A percentile compares a stretch with the other conserved stretches of the same genome.
Evolutionary conservation across 73 alveolate genomes (phyloP).

Genomic region (Diophrys sp.): DNA sequence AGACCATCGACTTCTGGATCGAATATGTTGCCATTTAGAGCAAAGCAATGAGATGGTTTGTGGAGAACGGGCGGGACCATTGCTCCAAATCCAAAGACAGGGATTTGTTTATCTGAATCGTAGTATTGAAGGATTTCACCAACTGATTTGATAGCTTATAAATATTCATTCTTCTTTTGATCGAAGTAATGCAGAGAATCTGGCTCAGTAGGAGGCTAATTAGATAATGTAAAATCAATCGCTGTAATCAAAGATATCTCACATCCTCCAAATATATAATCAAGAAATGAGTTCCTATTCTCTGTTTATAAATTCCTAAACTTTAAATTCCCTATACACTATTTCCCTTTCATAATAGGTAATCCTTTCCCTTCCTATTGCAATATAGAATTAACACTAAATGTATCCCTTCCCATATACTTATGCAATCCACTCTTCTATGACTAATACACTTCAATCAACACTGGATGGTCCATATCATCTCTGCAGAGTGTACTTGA

Average conservation of each 20-base stretch:
- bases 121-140: constrained; percentile 73
- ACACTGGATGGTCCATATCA: constrained; percentile 15
- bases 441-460: constrained; percentile 25
- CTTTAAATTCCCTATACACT: background rate
- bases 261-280: constrained; percentile 90
- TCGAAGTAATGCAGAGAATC: constrained; percentile 63
- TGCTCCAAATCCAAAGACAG: constrained; percentile 88
- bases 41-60: constrained; percentile 64
- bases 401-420: constrained; percentile 3
- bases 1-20: constrained; percentile 63
- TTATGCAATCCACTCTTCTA: constrained; percentile 16
- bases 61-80: constrained; percentile 18
- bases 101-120: constrained; percentile 75
- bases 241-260: constrained; percentile 83
- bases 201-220: constrained; percentile 68
- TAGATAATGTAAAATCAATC: constrained; percentile 91
- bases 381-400: background rate
- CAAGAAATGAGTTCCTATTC: constrained; percentile 51
- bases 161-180: constrained; percentile 56
- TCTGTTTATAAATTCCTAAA: background rate
- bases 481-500: constrained; percentile 33
- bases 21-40: constrained; percentile 54
- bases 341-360: background rate
- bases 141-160: constrained; percentile 69
- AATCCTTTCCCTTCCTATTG: background rate